Conservation (phyloP, 2,329 filamentous ascomycete genomes). For the Colletotrichum liriopes region DNA sequence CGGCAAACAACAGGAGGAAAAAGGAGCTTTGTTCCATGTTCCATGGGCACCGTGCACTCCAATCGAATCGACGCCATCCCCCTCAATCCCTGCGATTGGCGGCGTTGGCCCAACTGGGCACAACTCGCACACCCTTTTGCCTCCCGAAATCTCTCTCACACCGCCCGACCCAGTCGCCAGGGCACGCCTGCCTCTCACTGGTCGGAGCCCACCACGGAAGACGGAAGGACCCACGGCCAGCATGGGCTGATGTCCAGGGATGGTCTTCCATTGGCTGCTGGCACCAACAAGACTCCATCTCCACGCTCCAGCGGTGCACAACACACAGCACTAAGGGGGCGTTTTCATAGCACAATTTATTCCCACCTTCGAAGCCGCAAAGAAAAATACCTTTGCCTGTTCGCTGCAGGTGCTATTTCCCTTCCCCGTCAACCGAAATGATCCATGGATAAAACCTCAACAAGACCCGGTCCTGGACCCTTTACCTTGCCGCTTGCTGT, state of each 20-base stretch:
- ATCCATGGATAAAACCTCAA: constrained; percentile 46
- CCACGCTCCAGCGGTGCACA: constrained; percentile 16
- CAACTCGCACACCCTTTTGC: constrained; percentile 23
- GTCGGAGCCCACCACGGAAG: constrained; percentile 26
- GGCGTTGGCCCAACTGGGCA: not conserved
- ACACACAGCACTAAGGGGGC: constrained; percentile 16
- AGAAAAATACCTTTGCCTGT: constrained; percentile 1
- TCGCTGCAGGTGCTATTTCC: constrained; percentile 38
- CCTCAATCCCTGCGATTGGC: constrained; percentile 25
- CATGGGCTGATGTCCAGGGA: constrained; percentile 35
- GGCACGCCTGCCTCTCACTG: constrained; percentile 17
- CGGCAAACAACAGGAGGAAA: constrained; percentile 15
- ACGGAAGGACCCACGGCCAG: constrained; percentile 34
- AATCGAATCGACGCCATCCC: not conserved
- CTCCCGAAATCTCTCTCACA: constrained; percentile 28
- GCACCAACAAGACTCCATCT: not conserved
- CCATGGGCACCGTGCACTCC: constrained; percentile 21
- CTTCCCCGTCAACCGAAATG: constrained; percentile 44
- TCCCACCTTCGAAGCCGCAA: constrained; percentile 12
- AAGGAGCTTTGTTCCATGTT: constrained; percentile 38
- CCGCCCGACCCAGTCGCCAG: constrained; percentile 36
- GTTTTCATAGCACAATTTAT: constrained; percentile 36
- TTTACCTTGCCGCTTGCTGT: constrained; percentile 29
- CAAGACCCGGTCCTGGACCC: constrained; percentile 40
- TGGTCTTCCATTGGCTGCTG: constrained; percentile 27